Evolutionary conservation across 225 moss, liverwort and hornwort genomes (phyloP).

Genomic region (Pseudisothecium myosuroides): DNA sequence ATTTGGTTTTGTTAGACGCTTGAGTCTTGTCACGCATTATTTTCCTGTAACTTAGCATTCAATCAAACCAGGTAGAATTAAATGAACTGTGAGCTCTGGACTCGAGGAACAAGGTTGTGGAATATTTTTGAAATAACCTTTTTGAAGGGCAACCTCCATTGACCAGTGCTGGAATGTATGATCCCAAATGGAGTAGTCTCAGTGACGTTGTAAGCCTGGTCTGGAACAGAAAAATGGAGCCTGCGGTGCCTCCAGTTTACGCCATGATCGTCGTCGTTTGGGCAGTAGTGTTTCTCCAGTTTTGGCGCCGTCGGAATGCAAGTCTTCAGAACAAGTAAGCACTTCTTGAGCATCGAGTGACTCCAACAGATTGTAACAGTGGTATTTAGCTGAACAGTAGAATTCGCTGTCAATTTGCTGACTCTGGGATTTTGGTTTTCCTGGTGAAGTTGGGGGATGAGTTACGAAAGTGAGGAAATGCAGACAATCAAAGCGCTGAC

Average conservation of each 20-base stretch:
- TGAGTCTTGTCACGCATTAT: neutral
- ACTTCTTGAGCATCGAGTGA: neutral
- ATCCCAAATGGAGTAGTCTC: neutral
- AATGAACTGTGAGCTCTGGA: neutral
- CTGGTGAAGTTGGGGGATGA: constrained; percentile 36
- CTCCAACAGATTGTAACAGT: neutral
- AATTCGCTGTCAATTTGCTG: neutral
- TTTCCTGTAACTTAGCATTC: neutral
- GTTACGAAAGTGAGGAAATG: constrained; percentile 41
- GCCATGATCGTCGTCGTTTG: constrained; percentile 83
- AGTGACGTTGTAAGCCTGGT: neutral
- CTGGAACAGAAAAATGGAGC: constrained; percentile 41
- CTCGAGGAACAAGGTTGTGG: neutral
- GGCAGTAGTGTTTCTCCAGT: constrained; percentile 96
- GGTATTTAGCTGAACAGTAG: neutral
- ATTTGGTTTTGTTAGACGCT: neutral
- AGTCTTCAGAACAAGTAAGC: constrained; percentile 61
- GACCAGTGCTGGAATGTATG: neutral
- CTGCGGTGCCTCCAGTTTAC: constrained; percentile 68
- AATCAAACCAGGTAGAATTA: neutral
- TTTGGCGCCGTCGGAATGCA: constrained; percentile 82
- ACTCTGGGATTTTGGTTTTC: neutral
- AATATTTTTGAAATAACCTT: neutral
- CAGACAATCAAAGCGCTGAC: constrained; percentile 25
- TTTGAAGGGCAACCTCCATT: neutral